Evolutionary conservation across 225 moss, liverwort and hornwort species (phyloP), one percentile per base, ranked within the genome.

Genomic region (Straminergon stramineum): DNA sequence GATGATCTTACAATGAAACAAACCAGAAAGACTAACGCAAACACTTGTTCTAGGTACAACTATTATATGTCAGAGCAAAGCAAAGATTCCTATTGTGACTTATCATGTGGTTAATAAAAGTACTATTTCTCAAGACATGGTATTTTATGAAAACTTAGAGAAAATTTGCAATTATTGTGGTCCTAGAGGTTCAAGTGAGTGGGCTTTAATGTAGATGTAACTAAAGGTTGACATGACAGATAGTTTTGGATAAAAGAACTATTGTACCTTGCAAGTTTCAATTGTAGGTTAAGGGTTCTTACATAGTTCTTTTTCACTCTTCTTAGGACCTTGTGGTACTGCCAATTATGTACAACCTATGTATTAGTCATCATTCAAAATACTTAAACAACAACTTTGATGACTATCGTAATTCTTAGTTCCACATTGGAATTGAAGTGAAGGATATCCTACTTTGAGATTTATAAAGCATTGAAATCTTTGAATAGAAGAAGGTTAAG

Each of bases 231-330:
- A 52, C 6, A 79, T 84, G 34, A 70, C 53, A 80, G n/a, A 20
- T 55, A 16, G 20, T 43, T 61, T 35, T 79, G 27, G 19, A 60
- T 5, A 60, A n/a, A 84, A 51, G 16, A 52, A 69, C 15, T 62
- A 69, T 7, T 1, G 2, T 48, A 71, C 14, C 4, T 63, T 35
- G 6, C 1, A 41, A 16, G 16, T 52, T 82, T 32, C 22, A 64
- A 77, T 1, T 69, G 2, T 20, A 6, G 9, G 53, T 30, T 74
- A 30, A 64, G 30, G 60, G 27, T 45, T 84, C 79, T 37, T 86
- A 93, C 93, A 51, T 88, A 78, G 13, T 88, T 92, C 93, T 58
- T 91, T 91, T 35, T 27, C 79, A 89, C 20, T 89, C 89, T 88
- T 92, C 63, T 31, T 88, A 89, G 64, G 86, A 64, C 68, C 88